Percentiles rank a stretch among this genome's conserved stretches.
Conservation (phyloP, 116 monocot genomes). For the Thalassia testudinum region DNA sequence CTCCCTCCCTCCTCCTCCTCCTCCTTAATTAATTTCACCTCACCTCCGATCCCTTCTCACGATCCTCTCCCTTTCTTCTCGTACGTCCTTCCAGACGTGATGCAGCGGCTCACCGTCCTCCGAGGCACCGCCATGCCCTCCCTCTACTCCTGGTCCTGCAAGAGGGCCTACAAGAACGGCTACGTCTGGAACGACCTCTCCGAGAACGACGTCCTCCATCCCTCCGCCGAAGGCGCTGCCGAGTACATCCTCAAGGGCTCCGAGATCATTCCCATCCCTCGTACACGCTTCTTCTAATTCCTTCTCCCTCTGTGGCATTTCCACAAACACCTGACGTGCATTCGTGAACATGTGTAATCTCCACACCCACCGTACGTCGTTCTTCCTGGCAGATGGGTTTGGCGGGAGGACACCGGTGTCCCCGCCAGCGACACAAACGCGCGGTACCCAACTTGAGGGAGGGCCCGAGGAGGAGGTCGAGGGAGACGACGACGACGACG, state of each 20-base stretch:
- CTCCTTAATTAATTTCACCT: no score
- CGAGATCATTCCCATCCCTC: conserved; percentile 35
- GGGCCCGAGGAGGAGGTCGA: conserved; percentile 13
- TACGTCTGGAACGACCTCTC: conserved; percentile 85
- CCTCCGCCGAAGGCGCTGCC: conserved; percentile 53
- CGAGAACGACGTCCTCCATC: conserved; percentile 67
- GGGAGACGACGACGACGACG: no score
- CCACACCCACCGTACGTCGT: neutral
- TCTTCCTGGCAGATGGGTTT: conserved; percentile 30
- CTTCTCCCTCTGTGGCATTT: neutral
- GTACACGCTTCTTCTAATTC: neutral
- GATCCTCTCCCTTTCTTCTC: no score
- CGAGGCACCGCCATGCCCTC: conserved; percentile 81
- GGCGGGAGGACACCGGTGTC: conserved; percentile 4
- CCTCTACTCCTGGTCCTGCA: conserved; percentile 97
- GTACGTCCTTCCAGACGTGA: conserved; percentile 28
- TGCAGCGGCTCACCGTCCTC: conserved; percentile 49
- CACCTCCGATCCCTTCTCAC: no score
- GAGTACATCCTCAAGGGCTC: conserved; percentile 95
- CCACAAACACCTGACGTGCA: neutral
- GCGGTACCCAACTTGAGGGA: conserved; percentile 6
- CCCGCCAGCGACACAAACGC: neutral
- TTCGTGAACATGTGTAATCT: no score
- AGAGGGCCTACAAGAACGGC: conserved; percentile 86
- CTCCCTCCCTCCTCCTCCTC: no score